Evolutionary conservation across 345 rosid species (phyloP).

Genomic region (Hibiscus syriacus): DNA sequence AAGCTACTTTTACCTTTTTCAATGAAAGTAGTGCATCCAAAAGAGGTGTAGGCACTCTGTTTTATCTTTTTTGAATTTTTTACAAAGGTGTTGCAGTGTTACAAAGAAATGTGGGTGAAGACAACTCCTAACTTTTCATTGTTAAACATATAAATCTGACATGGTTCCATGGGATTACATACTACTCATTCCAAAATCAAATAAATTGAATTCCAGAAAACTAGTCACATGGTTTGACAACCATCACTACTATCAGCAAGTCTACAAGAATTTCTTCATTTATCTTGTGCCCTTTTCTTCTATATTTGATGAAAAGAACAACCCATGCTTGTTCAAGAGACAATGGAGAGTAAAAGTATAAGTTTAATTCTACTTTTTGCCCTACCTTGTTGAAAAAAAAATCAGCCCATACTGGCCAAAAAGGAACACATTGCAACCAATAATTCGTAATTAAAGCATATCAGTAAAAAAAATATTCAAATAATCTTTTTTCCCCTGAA

Average conservation of each 20-base stretch:
- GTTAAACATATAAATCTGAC: not conserved
- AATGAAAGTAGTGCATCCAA: not conserved
- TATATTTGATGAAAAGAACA: not conserved
- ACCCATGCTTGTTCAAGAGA: not conserved
- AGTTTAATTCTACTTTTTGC: not conserved
- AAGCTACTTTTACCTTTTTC: not conserved
- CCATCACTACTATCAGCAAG: not conserved
- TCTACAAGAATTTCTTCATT: not conserved
- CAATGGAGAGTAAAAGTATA: not conserved
- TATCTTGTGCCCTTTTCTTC: not conserved
- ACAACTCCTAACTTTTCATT: not conserved
- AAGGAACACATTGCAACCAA: not conserved
- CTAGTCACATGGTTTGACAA: not conserved
- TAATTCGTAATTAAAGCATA: not conserved
- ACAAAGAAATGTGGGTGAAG: not conserved
- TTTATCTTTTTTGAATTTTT: not conserved
- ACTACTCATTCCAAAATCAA: conserved; percentile 1
- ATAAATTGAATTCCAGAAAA: not conserved
- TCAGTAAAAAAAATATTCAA: not conserved
- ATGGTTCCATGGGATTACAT: not conserved
- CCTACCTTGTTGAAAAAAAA: not conserved
- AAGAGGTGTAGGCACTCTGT: not conserved
- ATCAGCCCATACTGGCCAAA: not conserved
- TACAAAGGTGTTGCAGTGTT: not conserved
- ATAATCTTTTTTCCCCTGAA: not conserved